Percentiles rank a stretch among this genome's conserved stretches.
phyloP scores from a whole-genome alignment of 139 green algal genomes.

The Zygnema cylindricum region DNA sequence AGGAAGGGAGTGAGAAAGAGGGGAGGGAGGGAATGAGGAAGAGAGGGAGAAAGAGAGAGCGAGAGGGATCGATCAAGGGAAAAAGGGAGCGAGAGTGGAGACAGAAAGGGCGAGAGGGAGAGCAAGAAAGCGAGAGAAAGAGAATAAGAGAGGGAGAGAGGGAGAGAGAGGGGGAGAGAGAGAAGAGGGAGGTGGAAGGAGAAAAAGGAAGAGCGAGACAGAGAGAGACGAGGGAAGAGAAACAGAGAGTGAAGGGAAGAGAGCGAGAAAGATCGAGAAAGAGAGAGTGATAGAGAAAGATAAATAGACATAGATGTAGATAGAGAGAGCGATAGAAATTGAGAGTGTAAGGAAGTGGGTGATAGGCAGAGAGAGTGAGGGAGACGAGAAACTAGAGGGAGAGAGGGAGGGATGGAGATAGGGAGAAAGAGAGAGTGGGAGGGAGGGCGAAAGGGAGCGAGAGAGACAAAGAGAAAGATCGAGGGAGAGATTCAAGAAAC shows the following conservation, averaged over 20 bases:
- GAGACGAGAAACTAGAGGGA: not conserved
- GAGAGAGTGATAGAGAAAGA: not conserved
- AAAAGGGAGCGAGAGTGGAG: not conserved
- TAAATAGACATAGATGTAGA: not conserved
- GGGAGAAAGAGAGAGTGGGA: not conserved
- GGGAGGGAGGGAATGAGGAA: not conserved
- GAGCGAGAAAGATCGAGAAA: not conserved
- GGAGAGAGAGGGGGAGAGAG: not conserved
- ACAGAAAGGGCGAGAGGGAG: not conserved
- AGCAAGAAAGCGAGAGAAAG: not conserved
- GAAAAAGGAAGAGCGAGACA: not conserved
- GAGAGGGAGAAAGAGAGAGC: not conserved
- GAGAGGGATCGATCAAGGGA: not conserved
- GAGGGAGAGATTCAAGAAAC: not conserved
- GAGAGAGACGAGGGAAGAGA: not conserved
- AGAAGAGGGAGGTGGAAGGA: not conserved
- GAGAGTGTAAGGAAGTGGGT: not conserved
- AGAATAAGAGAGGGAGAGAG: not conserved
- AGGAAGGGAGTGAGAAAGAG: not conserved
- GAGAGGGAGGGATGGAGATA: not conserved
- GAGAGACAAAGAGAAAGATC: not conserved
- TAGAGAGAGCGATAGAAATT: not conserved
- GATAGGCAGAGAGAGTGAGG: not conserved
- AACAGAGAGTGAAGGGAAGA: not conserved
- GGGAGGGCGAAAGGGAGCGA: not conserved